phyloP scores from a whole-genome alignment of 176 grass and related monocot species.

The Melocanna baccifera region DNA sequence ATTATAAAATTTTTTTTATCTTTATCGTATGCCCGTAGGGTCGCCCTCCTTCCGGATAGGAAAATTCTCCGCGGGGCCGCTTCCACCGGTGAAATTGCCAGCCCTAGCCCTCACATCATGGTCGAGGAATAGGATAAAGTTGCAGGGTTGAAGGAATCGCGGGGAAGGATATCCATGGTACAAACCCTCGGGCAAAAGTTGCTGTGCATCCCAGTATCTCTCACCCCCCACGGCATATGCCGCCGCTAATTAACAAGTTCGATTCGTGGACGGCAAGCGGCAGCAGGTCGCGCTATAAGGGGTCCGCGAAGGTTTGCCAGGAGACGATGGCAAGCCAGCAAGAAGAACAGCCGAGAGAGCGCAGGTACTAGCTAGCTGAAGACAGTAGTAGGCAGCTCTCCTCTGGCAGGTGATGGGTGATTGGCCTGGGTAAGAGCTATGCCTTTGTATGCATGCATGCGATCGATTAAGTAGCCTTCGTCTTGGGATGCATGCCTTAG shows the following conservation, averaged over 20 bases:
- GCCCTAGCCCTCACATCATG: not conserved
- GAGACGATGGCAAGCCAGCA: not conserved
- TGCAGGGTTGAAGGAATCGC: conserved; percentile 9
- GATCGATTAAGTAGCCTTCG: too few relatives aligned
- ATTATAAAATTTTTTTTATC: too few relatives aligned
- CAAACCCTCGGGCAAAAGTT: conserved; percentile 33
- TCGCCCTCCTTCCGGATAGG: too few relatives aligned
- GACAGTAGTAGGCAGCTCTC: conserved; percentile 55
- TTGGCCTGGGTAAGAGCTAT: not conserved
- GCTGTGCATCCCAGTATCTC: not conserved
- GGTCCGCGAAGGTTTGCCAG: not conserved
- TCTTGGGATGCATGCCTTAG: too few relatives aligned
- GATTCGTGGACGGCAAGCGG: not conserved
- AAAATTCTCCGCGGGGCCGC: too few relatives aligned
- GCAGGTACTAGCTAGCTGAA: conserved; percentile 6
- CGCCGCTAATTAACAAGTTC: not conserved
- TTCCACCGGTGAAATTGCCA: too few relatives aligned
- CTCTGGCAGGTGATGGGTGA: conserved; percentile 38
- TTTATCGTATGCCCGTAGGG: too few relatives aligned
- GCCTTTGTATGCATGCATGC: not conserved
- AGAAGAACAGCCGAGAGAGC: not conserved
- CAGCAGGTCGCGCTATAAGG: conserved; percentile 23
- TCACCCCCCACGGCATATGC: conserved; percentile 18
- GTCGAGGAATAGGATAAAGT: conserved; percentile 39
- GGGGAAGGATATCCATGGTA: conserved; percentile 60